Evolutionary conservation across 2,329 filamentous ascomycete genomes (phyloP).

Genomic region (Fusarium hostae): DNA sequence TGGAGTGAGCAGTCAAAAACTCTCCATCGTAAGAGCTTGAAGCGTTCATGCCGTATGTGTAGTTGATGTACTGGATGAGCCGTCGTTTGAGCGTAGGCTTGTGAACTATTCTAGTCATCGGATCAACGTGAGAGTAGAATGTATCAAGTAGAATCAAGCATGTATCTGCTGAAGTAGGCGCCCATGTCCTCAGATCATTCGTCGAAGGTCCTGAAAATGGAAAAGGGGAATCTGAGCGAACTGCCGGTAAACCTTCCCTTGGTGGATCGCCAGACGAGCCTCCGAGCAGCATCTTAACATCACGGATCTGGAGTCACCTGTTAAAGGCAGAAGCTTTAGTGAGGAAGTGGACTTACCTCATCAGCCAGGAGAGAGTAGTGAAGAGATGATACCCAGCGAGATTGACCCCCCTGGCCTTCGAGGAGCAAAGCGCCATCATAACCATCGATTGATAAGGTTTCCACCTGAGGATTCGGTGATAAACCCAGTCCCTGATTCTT

Average conservation of each 20-base stretch:
- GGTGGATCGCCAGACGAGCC: not conserved
- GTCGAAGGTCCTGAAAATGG: not conserved
- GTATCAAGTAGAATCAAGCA: not conserved
- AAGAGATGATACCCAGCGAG: constrained; percentile 4
- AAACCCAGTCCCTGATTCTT: accelerated
- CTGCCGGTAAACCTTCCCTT: not conserved
- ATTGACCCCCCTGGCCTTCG: not conserved
- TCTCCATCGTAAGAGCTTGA: not conserved
- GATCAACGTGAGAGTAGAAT: not conserved
- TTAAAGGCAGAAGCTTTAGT: not conserved
- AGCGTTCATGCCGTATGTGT: not conserved
- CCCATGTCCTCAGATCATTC: not conserved
- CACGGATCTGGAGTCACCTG: not conserved
- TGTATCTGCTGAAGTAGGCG: not conserved
- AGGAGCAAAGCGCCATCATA: constrained; percentile 4
- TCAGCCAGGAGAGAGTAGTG: constrained; percentile 7
- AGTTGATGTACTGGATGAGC: not conserved
- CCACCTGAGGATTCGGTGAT: not conserved
- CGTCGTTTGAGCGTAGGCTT: not conserved
- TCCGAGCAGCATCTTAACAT: not conserved
- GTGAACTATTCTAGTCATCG: not conserved
- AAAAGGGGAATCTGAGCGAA: not conserved
- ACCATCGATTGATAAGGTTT: not conserved
- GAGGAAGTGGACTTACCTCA: not conserved
- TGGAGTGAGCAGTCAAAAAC: accelerated